Evolutionary conservation across 805 yeast species (phyloP).

Genomic region (Metschnikowia kunwiensis): DNA sequence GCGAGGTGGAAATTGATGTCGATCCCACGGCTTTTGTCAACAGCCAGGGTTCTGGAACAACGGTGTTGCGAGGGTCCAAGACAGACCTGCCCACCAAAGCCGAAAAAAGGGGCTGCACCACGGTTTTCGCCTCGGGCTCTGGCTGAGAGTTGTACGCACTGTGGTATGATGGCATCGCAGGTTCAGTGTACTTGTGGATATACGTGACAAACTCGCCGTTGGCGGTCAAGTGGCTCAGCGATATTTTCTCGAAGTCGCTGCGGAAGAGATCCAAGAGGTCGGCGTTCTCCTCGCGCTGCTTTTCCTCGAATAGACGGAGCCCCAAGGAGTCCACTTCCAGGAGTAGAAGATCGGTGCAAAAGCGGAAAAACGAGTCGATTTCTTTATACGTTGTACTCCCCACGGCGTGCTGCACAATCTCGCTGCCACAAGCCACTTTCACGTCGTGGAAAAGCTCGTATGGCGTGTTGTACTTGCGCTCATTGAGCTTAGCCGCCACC

Average conservation of each 20-base stretch:
- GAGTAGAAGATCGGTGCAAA: conserved; percentile 58
- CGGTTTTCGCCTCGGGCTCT: conserved; percentile 42
- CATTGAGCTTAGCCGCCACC: conserved; percentile 40
- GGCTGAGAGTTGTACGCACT: conserved; percentile 30
- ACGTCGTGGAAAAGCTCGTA: conserved; percentile 67
- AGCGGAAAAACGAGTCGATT: conserved; percentile 61
- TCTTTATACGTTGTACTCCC: conserved; percentile 49
- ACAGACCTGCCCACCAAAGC: conserved; percentile 66
- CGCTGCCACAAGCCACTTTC: conserved; percentile 50
- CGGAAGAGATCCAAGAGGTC: conserved; percentile 38
- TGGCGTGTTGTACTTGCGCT: conserved; percentile 42
- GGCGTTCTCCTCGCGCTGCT: conserved; percentile 11
- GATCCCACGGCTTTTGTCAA: conserved; percentile 54
- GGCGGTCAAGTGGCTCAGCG: conserved; percentile 47
- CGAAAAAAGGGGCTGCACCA: conserved; percentile 76
- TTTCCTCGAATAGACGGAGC: conserved; percentile 15
- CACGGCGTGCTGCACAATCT: conserved; percentile 45
- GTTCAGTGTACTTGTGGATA: conserved; percentile 33
- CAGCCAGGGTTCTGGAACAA: conserved; percentile 64
- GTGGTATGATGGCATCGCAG: conserved; percentile 22
- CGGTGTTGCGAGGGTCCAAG: conserved; percentile 70
- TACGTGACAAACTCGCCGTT: conserved; percentile 58
- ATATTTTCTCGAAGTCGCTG: conserved; percentile 59
- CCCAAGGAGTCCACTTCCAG: conserved; percentile 56
- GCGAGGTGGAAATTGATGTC: conserved; percentile 20